Evolutionary conservation across 83 land plant genomes (phyloP).

Genomic region (Picea abies): DNA sequence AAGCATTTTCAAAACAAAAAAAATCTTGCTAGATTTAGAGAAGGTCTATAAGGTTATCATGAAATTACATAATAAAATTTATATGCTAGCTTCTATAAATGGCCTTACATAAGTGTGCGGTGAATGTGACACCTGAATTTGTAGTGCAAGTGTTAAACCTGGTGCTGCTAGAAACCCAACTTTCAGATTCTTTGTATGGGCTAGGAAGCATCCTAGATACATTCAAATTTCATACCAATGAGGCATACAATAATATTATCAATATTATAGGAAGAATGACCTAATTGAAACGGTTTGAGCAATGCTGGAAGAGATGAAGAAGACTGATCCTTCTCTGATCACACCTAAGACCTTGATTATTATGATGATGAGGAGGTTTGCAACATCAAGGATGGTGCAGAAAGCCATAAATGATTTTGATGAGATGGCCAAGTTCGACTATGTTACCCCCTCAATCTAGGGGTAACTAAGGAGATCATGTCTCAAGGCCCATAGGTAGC

Average conservation of each 20-base stretch:
- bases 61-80: slow-evolving; percentile 35
- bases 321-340: slow-evolving; percentile 34
- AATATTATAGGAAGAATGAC: slow-evolving; percentile 43
- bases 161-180: slow-evolving; percentile 61
- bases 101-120: slow-evolving; percentile 47
- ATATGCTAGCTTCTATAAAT: slow-evolving; percentile 25
- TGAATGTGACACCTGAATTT: slow-evolving; percentile 38
- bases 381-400: slow-evolving; percentile 54
- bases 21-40: slow-evolving; percentile 7
- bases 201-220: slow-evolving; percentile 41
- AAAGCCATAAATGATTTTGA: slow-evolving; percentile 63
- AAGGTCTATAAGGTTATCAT: slow-evolving; percentile 46
- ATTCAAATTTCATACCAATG: slow-evolving; percentile 28
- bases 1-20: too few relatives aligned
- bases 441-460: too few relatives aligned
- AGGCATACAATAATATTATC: slow-evolving; percentile 36
- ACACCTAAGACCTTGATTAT: slow-evolving; percentile 45
- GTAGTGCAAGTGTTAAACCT: slow-evolving; percentile 48
- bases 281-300: slow-evolving; percentile 64
- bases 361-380: slow-evolving; percentile 69
- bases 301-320: slow-evolving; percentile 47
- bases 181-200: slow-evolving; percentile 57
- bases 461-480: too few relatives aligned
- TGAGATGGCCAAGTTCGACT: slow-evolving; percentile 67
- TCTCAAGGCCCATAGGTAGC: too few relatives aligned